Conservation (phyloP, 805 yeast genomes). For the Spathaspora gorwiae region DNA sequence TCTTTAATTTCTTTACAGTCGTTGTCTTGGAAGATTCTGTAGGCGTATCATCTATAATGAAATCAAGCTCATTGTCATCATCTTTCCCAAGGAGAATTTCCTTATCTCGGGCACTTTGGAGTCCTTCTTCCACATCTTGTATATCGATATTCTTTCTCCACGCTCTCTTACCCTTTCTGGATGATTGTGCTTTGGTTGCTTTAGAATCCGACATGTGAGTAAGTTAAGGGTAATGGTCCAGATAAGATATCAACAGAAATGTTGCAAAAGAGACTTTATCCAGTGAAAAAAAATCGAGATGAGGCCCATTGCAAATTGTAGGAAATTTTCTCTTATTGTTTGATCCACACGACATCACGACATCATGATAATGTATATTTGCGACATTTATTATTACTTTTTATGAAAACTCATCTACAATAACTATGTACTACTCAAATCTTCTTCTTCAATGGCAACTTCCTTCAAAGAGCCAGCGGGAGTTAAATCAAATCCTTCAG, state of each 20-base stretch:
- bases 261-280: too few species aligned
- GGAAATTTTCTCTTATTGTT: too few species aligned
- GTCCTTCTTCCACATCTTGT: conserved; percentile 66
- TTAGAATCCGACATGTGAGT: conserved; percentile 1
- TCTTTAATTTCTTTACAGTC: conserved; percentile 45
- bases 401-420: background rate
- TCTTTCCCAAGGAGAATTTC: conserved; percentile 48
- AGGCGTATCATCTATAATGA: conserved; percentile 52
- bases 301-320: too few species aligned
- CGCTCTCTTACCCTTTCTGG: conserved; percentile 88
- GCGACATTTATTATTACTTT: background rate
- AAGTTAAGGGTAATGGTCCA: background rate
- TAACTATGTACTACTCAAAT: background rate
- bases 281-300: too few species aligned
- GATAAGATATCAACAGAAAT: too few species aligned
- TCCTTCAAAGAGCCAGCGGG: background rate
- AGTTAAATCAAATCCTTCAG: background rate
- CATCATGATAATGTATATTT: background rate
- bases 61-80: conserved; percentile 61
- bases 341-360: background rate
- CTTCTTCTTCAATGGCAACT: background rate
- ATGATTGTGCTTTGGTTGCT: conserved; percentile 46
- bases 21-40: conserved; percentile 33
- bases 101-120: conserved; percentile 67
- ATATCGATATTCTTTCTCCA: conserved; percentile 93